phyloP scores from a whole-genome alignment of 2,329 filamentous ascomycete genomes.

The Sarocladiaceae sp. region DNA sequence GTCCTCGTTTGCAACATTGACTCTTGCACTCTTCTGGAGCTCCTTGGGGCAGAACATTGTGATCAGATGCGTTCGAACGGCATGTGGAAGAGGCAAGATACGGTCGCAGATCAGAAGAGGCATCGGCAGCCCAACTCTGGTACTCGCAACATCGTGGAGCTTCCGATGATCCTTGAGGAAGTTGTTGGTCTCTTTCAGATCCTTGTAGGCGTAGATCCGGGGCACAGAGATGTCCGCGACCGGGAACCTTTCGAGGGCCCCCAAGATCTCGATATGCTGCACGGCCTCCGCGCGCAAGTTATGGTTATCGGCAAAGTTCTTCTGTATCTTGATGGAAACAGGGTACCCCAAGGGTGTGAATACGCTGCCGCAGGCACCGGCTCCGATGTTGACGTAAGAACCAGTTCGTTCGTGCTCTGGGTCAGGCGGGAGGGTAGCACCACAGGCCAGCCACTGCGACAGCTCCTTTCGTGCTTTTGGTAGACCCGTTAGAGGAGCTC shows the following conservation, averaged over 20 bases:
- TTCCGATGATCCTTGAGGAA: conserved; percentile 12
- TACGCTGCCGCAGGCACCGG: conserved; percentile 16
- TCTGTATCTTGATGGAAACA: conserved; percentile 11
- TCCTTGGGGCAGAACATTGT: conserved; percentile 14
- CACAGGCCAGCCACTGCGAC: too few relatives aligned
- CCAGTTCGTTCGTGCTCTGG: too few relatives aligned
- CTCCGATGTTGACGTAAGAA: too few relatives aligned
- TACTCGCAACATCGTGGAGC: conserved; percentile 10
- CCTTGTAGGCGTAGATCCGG: neutral
- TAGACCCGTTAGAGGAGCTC: too few relatives aligned
- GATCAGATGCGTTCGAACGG: conserved; percentile 16
- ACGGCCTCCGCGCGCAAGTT: conserved; percentile 10
- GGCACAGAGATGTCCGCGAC: conserved; percentile 11
- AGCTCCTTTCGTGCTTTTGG: too few relatives aligned
- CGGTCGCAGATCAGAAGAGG: conserved; percentile 16
- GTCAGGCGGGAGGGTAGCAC: too few relatives aligned
- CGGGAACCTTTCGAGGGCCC: neutral
- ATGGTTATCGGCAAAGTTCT: neutral
- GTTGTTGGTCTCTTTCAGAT: neutral
- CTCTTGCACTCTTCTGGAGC: conserved; percentile 8
- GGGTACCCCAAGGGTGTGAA: conserved; percentile 11
- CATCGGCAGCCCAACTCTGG: conserved; percentile 14
- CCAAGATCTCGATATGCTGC: conserved; percentile 3
- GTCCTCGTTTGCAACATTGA: conserved; percentile 15
- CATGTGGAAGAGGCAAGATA: conserved; percentile 19